Evolutionary conservation across 305 asterid genomes (phyloP), one percentile per base, ranked within the genome.

Genomic region (Fraxinus baroniana): DNA sequence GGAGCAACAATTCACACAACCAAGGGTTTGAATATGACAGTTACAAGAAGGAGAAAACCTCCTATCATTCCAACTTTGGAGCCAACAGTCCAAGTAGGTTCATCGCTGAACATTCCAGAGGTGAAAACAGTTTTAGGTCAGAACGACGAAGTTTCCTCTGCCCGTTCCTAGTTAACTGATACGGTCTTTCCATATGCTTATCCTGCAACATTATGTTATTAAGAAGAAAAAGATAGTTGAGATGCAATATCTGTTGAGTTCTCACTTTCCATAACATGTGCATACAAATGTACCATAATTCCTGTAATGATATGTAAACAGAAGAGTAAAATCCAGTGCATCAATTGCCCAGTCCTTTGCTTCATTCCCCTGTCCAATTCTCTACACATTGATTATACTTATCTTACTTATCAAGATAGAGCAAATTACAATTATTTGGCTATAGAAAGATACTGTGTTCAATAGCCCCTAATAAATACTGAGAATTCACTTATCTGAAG

Each of bases 1-100:
- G 99, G 99, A 32, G 99, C 99, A 36, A 96, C 98, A 5, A 96
- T 96, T 84, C 99, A 96, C 90, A 96, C 99, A 26, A 96, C 98
- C 15, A 92, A 91, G 84, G 99, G 99, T 77, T 87, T 96, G 84
- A 92, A 86, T 22, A 92, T 96, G 99, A 94, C 94, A 0, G 97
- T 94, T 32, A 96, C 97, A 44, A 89, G 91, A 44, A 87, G 99
- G 84, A 89, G 75, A 32, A 32, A 2, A 79, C 91, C 92, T 80
- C 95, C 91, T 9, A 84, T 93, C 79, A 87, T 91, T 66, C 98
- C 97, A 26, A 91, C 77, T n/a, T 32, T 92, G 82, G 93, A 92
- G 76, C 89, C 93, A 78, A 75, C 90, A 41, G 35, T 84, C 60
- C 78, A 84, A 77, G 49, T 76, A 9, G 95, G 83, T 86, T 86